Evolutionary conservation across 2,329 filamentous ascomycete genomes (phyloP).

Genomic region (Aspergillus ochraceus): DNA sequence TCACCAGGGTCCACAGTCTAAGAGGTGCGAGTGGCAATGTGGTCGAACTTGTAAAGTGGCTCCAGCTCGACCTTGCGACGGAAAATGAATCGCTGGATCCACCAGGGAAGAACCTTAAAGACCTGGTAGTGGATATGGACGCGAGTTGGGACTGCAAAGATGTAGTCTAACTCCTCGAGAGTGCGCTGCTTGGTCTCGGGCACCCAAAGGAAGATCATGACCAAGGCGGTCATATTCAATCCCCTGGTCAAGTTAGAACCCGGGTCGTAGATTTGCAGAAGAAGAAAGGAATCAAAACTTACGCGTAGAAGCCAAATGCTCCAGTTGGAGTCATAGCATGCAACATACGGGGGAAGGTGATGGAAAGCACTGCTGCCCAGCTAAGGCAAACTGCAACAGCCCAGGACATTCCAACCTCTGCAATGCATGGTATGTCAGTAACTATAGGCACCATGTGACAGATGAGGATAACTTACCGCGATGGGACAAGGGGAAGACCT

Average conservation of each 20-base stretch:
- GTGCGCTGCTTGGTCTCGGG: conserved; percentile 59
- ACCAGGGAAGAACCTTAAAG: conserved; percentile 59
- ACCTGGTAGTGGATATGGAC: conserved; percentile 60
- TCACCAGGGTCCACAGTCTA: background rate
- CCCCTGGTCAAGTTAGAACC: conserved; percentile 32
- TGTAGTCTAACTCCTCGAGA: conserved; percentile 58
- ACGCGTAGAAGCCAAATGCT: conserved; percentile 62
- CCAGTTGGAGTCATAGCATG: conserved; percentile 51
- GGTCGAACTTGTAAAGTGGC: conserved; percentile 54
- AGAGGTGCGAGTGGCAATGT: conserved; percentile 10
- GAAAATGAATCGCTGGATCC: conserved; percentile 59
- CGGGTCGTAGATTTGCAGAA: background rate
- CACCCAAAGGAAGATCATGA: conserved; percentile 64
- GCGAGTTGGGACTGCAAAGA: conserved; percentile 59
- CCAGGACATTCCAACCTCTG: conserved; percentile 51
- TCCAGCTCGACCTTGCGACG: conserved; percentile 48
- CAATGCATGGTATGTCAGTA: conserved; percentile 8
- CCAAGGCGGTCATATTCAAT: conserved; percentile 60
- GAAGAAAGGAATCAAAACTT: conserved; percentile 19
- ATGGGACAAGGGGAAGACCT: conserved; percentile 57
- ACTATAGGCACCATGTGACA: background rate
- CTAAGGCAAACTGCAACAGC: conserved; percentile 47
- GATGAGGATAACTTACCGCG: conserved; percentile 38
- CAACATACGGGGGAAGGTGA: conserved; percentile 52
- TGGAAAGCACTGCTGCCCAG: conserved; percentile 52